phyloP scores from a whole-genome alignment of 495 filamentous ascomycete species.

The Pseudoneurospora amorphoporcata region DNA sequence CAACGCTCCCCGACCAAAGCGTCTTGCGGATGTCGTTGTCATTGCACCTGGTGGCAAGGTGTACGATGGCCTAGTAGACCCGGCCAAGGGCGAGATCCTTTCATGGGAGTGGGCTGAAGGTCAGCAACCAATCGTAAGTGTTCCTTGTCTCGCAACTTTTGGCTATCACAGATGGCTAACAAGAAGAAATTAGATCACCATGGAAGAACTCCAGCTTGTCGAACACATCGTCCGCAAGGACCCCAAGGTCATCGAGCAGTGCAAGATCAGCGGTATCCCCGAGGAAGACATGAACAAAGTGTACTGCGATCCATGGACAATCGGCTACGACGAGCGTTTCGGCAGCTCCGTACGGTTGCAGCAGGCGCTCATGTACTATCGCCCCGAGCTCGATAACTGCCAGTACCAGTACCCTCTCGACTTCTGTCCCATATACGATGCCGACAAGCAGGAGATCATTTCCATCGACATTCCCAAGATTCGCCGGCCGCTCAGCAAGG shows the following conservation, averaged over 20 bases:
- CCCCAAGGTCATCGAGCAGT: conserved; percentile 88
- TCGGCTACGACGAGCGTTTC: conserved; percentile 88
- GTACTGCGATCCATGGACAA: conserved; percentile 87
- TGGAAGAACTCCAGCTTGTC: conserved; percentile 89
- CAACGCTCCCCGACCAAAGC: conserved; percentile 50
- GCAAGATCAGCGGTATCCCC: conserved; percentile 75
- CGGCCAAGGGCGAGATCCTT: conserved; percentile 58
- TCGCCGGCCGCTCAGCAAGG: conserved; percentile 66
- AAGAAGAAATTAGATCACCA: conserved; percentile 54
- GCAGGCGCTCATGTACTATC: conserved; percentile 94
- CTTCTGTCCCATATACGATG: conserved; percentile 88
- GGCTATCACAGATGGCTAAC: conserved; percentile 7
- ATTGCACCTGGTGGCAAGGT: conserved; percentile 71
- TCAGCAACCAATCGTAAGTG: conserved; percentile 67
- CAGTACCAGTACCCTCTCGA: conserved; percentile 90
- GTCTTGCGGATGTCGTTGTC: conserved; percentile 78
- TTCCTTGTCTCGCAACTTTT: neutral
- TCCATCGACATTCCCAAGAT: conserved; percentile 83
- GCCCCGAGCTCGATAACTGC: conserved; percentile 73
- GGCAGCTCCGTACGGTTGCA: conserved; percentile 73
- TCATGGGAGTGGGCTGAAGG: conserved; percentile 70
- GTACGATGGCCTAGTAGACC: conserved; percentile 76
- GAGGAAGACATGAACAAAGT: conserved; percentile 84
- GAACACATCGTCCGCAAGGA: conserved; percentile 71
- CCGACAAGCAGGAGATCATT: conserved; percentile 72